Conservation (phyloP, 2,329 filamentous ascomycete species). For the Claviceps monticola region DNA sequence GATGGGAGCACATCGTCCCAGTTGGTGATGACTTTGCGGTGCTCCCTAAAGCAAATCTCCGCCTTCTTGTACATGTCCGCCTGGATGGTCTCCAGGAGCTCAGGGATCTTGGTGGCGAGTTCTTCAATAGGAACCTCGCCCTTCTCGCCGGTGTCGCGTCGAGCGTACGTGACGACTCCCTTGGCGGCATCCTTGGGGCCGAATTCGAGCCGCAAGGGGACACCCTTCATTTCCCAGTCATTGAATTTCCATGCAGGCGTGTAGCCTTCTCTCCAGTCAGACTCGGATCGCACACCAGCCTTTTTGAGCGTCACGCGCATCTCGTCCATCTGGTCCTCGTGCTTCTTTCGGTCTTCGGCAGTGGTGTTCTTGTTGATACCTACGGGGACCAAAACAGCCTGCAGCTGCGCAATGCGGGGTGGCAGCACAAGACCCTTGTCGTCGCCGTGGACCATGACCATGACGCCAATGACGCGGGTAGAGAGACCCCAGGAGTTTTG, state of each 20-base stretch:
- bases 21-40: constrained; percentile 67
- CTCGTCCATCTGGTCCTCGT: constrained; percentile 61
- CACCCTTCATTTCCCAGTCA: constrained; percentile 94
- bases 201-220: constrained; percentile 87
- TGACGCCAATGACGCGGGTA: constrained; percentile 92
- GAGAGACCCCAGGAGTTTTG: constrained; percentile 99
- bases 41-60: constrained; percentile 61
- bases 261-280: constrained; percentile 82
- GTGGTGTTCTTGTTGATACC: constrained; percentile 82
- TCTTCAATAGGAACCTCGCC: constrained; percentile 63
- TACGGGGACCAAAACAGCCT: constrained; percentile 80
- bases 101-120: constrained; percentile 58
- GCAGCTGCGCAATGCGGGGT: constrained; percentile 74
- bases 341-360: constrained; percentile 61
- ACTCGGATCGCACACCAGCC: constrained; percentile 62
- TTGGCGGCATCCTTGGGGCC: constrained; percentile 88
- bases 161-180: constrained; percentile 69
- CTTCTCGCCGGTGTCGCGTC: constrained; percentile 80
- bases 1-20: constrained; percentile 89
- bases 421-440: constrained; percentile 91
- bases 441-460: constrained; percentile 97
- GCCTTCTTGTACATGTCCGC: constrained; percentile 66
- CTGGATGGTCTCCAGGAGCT: constrained; percentile 82
- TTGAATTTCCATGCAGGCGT: constrained; percentile 96
- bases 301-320: constrained; percentile 57